Evolutionary conservation across 78 protist genomes (phyloP).

Genomic region (Dictyostelium purpureum): DNA sequence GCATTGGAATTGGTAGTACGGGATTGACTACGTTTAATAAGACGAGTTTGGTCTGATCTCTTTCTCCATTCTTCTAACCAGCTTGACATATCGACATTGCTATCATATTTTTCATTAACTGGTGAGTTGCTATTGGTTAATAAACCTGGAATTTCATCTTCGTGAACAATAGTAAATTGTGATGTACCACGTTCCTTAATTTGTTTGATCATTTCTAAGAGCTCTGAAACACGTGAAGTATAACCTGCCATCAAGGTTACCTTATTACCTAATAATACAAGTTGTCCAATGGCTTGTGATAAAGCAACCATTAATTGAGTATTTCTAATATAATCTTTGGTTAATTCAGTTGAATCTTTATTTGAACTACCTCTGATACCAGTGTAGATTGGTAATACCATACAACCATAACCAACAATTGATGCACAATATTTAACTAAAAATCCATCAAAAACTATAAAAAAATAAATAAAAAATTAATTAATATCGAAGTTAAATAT

Average conservation of each 20-base stretch:
- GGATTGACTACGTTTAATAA: constrained; percentile 25
- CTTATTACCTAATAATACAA: constrained; percentile 80
- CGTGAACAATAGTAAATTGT: constrained; percentile 49
- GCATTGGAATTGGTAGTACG: background rate
- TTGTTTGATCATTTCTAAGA: constrained; percentile 67
- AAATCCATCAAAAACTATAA: constrained; percentile 77
- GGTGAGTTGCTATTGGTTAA: background rate
- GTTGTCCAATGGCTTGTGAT: constrained; percentile 80
- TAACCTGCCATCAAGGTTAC: constrained; percentile 83
- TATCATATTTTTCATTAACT: background rate
- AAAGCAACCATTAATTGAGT: constrained; percentile 75
- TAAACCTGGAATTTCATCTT: constrained; percentile 15
- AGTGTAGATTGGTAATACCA: constrained; percentile 80
- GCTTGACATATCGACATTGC: background rate
- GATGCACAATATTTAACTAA: constrained; percentile 88
- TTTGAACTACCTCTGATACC: constrained; percentile 48
- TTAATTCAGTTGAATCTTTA: constrained; percentile 79
- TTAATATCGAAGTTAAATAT: background rate
- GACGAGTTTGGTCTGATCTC: constrained; percentile 45
- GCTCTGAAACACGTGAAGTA: constrained; percentile 84
- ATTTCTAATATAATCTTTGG: constrained; percentile 83
- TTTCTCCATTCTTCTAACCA: constrained; percentile 54
- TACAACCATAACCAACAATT: constrained; percentile 87
- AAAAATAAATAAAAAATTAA: background rate
- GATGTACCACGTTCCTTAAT: constrained; percentile 66